Evolutionary conservation across 176 grass and related monocot species (phyloP).

Genomic region (Areca catechu): DNA sequence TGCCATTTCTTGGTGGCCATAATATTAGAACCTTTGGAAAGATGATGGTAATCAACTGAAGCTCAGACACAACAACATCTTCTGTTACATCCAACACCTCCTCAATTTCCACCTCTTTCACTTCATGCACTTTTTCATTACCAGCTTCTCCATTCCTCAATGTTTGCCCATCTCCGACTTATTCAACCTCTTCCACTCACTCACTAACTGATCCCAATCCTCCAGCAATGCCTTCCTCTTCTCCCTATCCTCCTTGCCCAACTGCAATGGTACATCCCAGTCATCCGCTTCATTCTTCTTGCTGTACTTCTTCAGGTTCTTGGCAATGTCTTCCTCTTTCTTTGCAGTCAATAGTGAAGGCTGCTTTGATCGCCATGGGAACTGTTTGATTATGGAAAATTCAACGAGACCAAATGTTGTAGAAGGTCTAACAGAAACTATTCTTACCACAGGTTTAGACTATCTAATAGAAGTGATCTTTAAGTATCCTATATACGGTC

Average conservation of each 20-base stretch:
- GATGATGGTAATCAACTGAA: no score
- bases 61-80: conserved; percentile 48
- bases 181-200: conserved; percentile 56
- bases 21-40: no score
- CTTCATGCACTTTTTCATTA: conserved; percentile 63
- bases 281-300: conserved; percentile 82
- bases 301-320: conserved; percentile 71
- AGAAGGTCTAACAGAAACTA: no score
- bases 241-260: conserved; percentile 59
- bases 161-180: conserved; percentile 53
- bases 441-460: no score
- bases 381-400: conserved; percentile 33
- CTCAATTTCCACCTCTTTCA: conserved; percentile 82
- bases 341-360: conserved; percentile 50
- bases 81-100: conserved; percentile 48
- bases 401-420: no score
- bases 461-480: conserved; percentile 95
- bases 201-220: conserved; percentile 68
- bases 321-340: conserved; percentile 63
- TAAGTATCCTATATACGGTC: conserved; percentile 67
- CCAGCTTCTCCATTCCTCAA: conserved; percentile 60
- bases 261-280: conserved; percentile 44
- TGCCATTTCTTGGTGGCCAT: no score
- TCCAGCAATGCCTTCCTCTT: conserved; percentile 57
- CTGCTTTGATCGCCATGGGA: conserved; percentile 60